Evolutionary conservation across 1,139 yeast species (phyloP), one percentile per base, ranked within the genome.

Genomic region (Candida buenavistaensis): DNA sequence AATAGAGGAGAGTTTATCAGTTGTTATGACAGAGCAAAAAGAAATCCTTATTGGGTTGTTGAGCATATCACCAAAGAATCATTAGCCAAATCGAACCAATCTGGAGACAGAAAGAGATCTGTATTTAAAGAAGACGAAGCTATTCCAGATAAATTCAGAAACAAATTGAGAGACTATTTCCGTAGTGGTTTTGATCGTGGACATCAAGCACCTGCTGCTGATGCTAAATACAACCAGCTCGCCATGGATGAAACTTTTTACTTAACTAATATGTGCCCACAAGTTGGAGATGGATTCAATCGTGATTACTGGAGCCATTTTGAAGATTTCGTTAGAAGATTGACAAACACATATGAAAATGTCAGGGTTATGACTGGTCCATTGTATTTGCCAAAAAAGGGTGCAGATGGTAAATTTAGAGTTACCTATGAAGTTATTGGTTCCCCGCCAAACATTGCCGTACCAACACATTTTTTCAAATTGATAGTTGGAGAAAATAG

Each of bases 141-240:
- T n/a, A 77, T 94, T 24, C 98, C 98, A 0, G 62, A 64, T 23
- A 74, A 70, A 50, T 92, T 87, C 57, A 72, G 97, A 47, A 89
- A 82, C 3, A 69, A 74, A 38, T 68, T 92, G 40, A 72, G 82
- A 43, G 97, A 94, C 60, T 92, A 84, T 58, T 90, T 90, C 68
- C 77, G 97, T 46, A 82, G 95, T 33, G 99, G 99, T 1, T 92
- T 87, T 59, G 99, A 92, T 56, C 69, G 98, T 46, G 99, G 99
- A 3, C 99, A 92, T 59, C 87, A 86, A 52, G 97, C 96, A 0
- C 97, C 99, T 2, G 98, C 98, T 4, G 98, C 98, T 1, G 87
- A 92, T 58, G 97, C 97, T 24, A 89, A 88, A 56, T 92, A 77
- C 61, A 78, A 80, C 23, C 98, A 92, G 58, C 52, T 60, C 14